phyloP scores from a whole-genome alignment of 495 filamentous ascomycete species.

The Penicillium samsonianum region DNA sequence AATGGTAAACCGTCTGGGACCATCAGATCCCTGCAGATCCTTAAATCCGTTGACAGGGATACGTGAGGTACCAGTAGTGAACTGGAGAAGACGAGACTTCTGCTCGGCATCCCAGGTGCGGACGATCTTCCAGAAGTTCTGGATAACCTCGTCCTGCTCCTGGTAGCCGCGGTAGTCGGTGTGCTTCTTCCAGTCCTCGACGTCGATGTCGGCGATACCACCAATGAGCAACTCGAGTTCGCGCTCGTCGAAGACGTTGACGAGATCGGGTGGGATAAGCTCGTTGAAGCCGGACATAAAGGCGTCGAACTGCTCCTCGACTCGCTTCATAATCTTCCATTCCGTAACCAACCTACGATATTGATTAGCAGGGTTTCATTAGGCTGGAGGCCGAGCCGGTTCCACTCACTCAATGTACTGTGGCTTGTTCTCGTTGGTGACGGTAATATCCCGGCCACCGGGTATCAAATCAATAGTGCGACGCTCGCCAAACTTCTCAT shows the following conservation, averaged over 20 bases:
- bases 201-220: slow-evolving; percentile 98
- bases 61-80: slow-evolving; percentile 94
- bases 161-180: slow-evolving; percentile 99
- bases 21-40: slow-evolving; percentile 96
- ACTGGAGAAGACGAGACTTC: slow-evolving; percentile 94
- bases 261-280: slow-evolving; percentile 91
- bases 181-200: slow-evolving; percentile 99
- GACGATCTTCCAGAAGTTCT: slow-evolving; percentile 98
- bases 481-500: slow-evolving; percentile 94
- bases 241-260: slow-evolving; percentile 98
- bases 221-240: slow-evolving; percentile 96
- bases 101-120: slow-evolving; percentile 97
- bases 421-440: slow-evolving; percentile 95
- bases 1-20: slow-evolving; percentile 93
- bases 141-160: slow-evolving; percentile 92
- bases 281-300: slow-evolving; percentile 98
- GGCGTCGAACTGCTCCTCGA: slow-evolving; percentile 96
- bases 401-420: slow-evolving; percentile 83
- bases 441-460: slow-evolving; percentile 84
- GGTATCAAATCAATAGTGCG: slow-evolving; percentile 91
- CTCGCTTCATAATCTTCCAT: slow-evolving; percentile 98
- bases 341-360: slow-evolving; percentile 78
- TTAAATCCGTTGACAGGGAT: slow-evolving; percentile 99
- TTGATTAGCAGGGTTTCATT: slow-evolving; percentile 6
- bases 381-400: neutral